phyloP scores from a whole-genome alignment of 2,329 filamentous ascomycete species.

The Aspergillus sojae region DNA sequence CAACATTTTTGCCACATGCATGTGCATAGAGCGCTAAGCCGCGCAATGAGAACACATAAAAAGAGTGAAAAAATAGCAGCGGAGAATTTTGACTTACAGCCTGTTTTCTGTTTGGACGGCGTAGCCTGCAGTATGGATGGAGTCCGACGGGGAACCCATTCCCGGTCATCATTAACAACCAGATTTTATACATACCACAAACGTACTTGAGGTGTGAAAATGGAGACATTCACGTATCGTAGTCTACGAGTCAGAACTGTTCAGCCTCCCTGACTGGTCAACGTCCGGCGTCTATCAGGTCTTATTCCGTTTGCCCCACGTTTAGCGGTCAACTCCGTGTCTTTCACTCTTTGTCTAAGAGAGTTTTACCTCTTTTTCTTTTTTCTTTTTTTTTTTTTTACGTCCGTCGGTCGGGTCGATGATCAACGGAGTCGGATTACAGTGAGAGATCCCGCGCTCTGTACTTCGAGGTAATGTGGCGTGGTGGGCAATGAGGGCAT shows the following conservation, averaged over 20 bases:
- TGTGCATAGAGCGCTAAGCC: not conserved
- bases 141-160: not conserved
- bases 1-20: not conserved
- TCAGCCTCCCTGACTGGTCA: not conserved
- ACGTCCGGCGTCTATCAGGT: not conserved
- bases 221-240: not conserved
- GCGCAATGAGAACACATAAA: not conserved
- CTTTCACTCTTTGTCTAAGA: not conserved
- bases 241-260: not conserved
- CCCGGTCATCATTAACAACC: not conserved
- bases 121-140: not conserved
- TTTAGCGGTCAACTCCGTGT: conserved; percentile 1
- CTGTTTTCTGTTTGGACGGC: not conserved
- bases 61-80: not conserved
- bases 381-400: not conserved
- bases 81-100: not conserved
- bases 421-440: not conserved
- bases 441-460: not conserved
- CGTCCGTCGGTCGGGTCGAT: not conserved
- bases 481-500: not conserved
- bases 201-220: not conserved
- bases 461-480: not conserved
- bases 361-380: not conserved
- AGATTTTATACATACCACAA: not conserved
- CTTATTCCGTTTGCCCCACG: not conserved